Conservation (phyloP, 768 basidiomycete species). For the Punctularia strigosozonata region DNA sequence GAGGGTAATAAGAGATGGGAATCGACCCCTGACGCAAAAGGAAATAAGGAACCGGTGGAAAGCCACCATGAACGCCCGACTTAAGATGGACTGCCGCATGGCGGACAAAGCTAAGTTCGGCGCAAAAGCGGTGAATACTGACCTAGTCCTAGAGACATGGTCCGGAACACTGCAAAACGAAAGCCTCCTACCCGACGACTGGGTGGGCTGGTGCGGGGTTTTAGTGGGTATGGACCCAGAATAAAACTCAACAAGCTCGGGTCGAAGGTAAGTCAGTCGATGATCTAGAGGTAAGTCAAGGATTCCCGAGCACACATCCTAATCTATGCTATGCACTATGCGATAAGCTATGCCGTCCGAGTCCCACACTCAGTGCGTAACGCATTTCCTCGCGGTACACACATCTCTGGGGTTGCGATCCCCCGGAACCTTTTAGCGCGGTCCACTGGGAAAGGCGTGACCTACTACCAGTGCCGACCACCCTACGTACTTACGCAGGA, state of each 20-base stretch:
- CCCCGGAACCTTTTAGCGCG: background rate
- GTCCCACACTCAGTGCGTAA: background rate
- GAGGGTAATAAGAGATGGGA: constrained; percentile 16
- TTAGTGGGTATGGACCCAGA: background rate
- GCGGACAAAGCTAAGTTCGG: background rate
- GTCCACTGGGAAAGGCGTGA: too few relatives aligned
- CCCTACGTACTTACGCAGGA: too few relatives aligned
- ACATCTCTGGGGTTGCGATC: background rate
- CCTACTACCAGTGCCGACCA: too few relatives aligned
- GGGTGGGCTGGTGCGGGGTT: background rate
- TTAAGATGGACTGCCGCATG: background rate
- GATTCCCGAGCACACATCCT: background rate
- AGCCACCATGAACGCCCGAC: background rate
- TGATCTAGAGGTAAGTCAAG: background rate
- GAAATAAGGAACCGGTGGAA: background rate
- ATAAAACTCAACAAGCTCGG: background rate
- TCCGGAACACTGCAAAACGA: background rate
- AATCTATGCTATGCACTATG: too few relatives aligned
- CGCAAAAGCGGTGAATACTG: background rate
- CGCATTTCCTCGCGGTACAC: background rate
- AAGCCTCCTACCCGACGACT: background rate
- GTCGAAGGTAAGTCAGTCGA: too few relatives aligned
- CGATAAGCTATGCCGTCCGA: too few relatives aligned
- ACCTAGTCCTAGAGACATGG: background rate
- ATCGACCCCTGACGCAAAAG: background rate